These are phyloP conservation scores for Neoboletus subvelutipes DNA, from an alignment of 768 basidiomycete genomes.

Conservation along the genomic window DNA sequence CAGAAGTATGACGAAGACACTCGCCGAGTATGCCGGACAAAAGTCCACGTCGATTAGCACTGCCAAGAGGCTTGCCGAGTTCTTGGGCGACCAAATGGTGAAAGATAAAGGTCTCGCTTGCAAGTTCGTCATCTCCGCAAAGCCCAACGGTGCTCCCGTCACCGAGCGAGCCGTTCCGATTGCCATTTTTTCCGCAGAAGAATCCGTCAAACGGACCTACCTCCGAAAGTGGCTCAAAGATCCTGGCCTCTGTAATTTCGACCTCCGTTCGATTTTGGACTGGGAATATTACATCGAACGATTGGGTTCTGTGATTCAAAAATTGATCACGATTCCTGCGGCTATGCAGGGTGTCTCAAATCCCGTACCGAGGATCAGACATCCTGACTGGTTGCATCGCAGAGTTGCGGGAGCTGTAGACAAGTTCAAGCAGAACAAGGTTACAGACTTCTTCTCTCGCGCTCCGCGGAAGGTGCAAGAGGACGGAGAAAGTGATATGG, in stretches of 20 bases:
- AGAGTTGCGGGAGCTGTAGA: slow-evolving; percentile 87
- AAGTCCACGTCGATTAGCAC: slow-evolving; percentile 99
- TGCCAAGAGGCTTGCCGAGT: slow-evolving; percentile 91
- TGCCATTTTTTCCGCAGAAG: slow-evolving; percentile 97
- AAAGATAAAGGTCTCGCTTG: slow-evolving; percentile 99
- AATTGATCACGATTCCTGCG: slow-evolving; percentile 97
- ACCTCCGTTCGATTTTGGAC: slow-evolving; percentile 91
- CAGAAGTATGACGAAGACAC: slow-evolving; percentile 93
- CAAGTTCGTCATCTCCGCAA: slow-evolving; percentile 97
- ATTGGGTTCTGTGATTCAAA: slow-evolving; percentile 96
- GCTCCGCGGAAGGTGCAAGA: slow-evolving; percentile 12
- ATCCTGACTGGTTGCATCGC: slow-evolving; percentile 96
- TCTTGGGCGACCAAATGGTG: slow-evolving; percentile 97
- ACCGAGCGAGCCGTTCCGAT: slow-evolving; percentile 96
- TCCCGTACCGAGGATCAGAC: slow-evolving; percentile 91
- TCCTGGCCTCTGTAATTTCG: slow-evolving; percentile 80
- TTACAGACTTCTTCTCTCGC: slow-evolving; percentile 85
- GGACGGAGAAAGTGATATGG: slow-evolving; percentile 49
- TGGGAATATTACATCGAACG: slow-evolving; percentile 99
- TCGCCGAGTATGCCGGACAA: slow-evolving; percentile 93
- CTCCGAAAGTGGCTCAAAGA: slow-evolving; percentile 98
- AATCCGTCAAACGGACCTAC: slow-evolving; percentile 83
- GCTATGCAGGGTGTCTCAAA: slow-evolving; percentile 97
- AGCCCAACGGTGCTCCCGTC: slow-evolving; percentile 89
- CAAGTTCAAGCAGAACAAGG: slow-evolving; percentile 97